phyloP scores from a whole-genome alignment of 164 flowering plant species.

The Liriodendron chinense region DNA sequence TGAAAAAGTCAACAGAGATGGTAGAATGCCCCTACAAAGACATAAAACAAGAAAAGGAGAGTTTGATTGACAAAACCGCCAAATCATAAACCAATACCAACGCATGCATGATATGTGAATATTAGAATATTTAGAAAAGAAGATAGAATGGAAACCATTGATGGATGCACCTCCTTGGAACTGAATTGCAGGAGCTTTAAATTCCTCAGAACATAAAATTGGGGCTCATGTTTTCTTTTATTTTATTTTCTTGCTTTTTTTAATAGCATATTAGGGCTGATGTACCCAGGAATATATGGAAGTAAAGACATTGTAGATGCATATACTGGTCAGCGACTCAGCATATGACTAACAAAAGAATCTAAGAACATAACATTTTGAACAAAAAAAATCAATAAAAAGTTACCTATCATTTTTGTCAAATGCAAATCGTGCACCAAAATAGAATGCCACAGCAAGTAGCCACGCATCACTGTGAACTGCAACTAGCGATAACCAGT shows the following conservation, averaged over 20 bases:
- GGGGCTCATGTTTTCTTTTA: background rate
- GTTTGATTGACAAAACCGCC: too few relatives aligned
- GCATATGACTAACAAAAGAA: background rate
- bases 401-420: constrained; percentile 58
- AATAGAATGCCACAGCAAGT: constrained; percentile 65
- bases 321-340: background rate
- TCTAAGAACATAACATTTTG: background rate
- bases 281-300: background rate
- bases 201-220: background rate
- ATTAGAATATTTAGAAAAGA: too few relatives aligned
- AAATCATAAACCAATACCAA: too few relatives aligned
- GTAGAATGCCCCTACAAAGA: too few relatives aligned
- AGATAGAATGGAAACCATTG: too few relatives aligned
- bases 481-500: constrained; percentile 68
- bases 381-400: background rate
- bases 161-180: too few relatives aligned
- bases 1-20: too few relatives aligned
- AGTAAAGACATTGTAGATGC: background rate
- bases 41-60: too few relatives aligned
- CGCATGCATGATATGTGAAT: too few relatives aligned
- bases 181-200: background rate
- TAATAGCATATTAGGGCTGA: too few relatives aligned
- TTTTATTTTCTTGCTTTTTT: background rate
- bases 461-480: constrained; percentile 78
- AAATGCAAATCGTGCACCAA: constrained; percentile 74